Percentiles rank a stretch among this genome's conserved stretches.
Evolutionary conservation across 1,139 yeast species (phyloP).

Genomic region (Candida anutae): DNA sequence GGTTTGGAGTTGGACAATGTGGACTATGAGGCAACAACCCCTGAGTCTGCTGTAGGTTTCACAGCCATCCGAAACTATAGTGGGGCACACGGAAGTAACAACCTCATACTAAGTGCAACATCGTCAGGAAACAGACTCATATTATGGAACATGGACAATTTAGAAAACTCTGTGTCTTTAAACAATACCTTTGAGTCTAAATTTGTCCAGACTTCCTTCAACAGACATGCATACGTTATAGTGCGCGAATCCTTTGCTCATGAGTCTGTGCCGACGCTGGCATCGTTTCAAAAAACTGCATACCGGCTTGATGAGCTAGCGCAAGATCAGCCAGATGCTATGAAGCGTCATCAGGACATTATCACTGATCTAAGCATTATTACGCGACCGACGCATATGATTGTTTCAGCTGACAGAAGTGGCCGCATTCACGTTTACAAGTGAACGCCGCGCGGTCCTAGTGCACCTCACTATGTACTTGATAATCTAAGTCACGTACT

Average conservation of each 20-base stretch:
- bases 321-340: slow-evolving; percentile 4
- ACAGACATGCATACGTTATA: slow-evolving; percentile 5
- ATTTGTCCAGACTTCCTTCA: slow-evolving; percentile 6
- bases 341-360: slow-evolving; percentile 34
- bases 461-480: neutral
- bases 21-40: too few species aligned
- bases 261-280: slow-evolving; percentile 2
- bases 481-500: neutral
- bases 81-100: neutral
- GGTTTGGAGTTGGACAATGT: slow-evolving; percentile 5
- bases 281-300: slow-evolving; percentile 4
- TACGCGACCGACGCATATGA: slow-evolving; percentile 48
- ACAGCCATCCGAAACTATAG: slow-evolving; percentile 9
- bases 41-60: slow-evolving; percentile 2
- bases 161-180: slow-evolving; percentile 18
- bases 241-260: slow-evolving; percentile 6
- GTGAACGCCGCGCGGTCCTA: slow-evolving; percentile 10
- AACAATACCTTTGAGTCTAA: slow-evolving; percentile 7
- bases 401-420: slow-evolving; percentile 54
- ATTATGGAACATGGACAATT: slow-evolving; percentile 24
- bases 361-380: slow-evolving; percentile 43
- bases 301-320: slow-evolving; percentile 5
- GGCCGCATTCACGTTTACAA: slow-evolving; percentile 56
- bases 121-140: slow-evolving; percentile 20
- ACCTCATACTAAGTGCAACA: slow-evolving; percentile 19